phyloP scores from a whole-genome alignment of 169 alveolate species.

The Plasmodium ovale region DNA sequence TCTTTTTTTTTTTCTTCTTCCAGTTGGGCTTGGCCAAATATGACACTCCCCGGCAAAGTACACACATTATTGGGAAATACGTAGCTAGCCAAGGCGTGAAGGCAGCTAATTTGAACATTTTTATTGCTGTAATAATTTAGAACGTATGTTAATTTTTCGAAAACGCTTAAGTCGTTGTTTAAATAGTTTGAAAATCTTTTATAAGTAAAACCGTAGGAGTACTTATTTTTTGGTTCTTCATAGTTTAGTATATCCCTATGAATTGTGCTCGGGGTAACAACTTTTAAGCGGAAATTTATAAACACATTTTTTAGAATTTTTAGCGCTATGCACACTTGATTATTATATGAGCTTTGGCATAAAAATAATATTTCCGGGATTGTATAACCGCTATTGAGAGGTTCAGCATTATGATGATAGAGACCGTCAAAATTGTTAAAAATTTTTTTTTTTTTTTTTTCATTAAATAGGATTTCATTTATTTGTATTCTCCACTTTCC shows the following conservation, averaged over 20 bases:
- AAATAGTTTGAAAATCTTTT: constrained; percentile 41
- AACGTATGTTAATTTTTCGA: constrained; percentile 12
- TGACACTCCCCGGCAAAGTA: constrained; percentile 3
- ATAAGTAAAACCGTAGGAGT: constrained; percentile 46
- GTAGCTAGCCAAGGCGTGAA: constrained; percentile 67
- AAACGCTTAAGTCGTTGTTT: constrained; percentile 54
- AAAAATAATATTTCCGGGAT: constrained; percentile 82
- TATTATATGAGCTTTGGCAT: constrained; percentile 81
- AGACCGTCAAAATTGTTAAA: constrained; percentile 77
- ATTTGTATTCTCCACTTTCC: constrained; percentile 76
- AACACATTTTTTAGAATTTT: constrained; percentile 49
- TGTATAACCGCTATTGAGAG: constrained; percentile 85
- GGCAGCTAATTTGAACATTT: constrained; percentile 40
- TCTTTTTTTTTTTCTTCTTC: too few relatives aligned
- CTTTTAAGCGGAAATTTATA: constrained; percentile 23
- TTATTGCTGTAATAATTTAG: constrained; percentile 17
- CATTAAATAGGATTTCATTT: constrained; percentile 32
- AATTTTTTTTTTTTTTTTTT: constrained; percentile 28
- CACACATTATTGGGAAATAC: constrained; percentile 44
- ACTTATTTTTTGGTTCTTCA: constrained; percentile 12
- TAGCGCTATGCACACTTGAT: constrained; percentile 82
- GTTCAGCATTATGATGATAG: constrained; percentile 84
- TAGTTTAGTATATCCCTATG: not conserved
- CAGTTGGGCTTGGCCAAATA: too few relatives aligned
- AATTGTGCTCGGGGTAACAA: not conserved